phyloP scores from a whole-genome alignment of 2,329 filamentous ascomycete species.

The Penicillium expansum region DNA sequence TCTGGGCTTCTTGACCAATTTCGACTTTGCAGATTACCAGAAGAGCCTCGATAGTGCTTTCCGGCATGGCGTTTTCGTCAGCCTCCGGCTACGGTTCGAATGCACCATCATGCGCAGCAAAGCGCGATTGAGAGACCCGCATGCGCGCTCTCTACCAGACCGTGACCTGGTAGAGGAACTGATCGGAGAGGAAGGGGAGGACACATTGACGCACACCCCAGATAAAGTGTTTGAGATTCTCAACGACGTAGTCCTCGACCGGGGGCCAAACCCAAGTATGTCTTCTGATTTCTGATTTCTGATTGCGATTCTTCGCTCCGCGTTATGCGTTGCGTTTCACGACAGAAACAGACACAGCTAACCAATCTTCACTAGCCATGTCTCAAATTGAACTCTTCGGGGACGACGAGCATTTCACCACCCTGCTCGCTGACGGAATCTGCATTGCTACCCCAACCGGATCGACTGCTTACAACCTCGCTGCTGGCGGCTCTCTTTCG shows the following conservation, averaged over 20 bases:
- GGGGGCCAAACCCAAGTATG: constrained; percentile 87
- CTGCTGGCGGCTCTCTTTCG: constrained; percentile 89
- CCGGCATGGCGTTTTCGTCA: constrained; percentile 80
- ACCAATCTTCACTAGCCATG: constrained; percentile 61
- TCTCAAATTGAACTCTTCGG: constrained; percentile 88
- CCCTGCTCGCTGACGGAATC: constrained; percentile 86
- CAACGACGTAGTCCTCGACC: constrained; percentile 94
- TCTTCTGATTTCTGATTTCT: constrained; percentile 28
- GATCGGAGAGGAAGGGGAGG: constrained; percentile 79
- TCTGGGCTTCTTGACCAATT: constrained; percentile 92
- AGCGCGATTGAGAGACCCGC: constrained; percentile 30
- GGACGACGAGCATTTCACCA: constrained; percentile 93
- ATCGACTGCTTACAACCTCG: constrained; percentile 92
- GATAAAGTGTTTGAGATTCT: constrained; percentile 85
- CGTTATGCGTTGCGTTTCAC: background rate
- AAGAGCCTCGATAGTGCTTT: constrained; percentile 70
- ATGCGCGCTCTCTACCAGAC: constrained; percentile 32
- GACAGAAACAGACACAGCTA: constrained; percentile 7
- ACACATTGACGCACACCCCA: constrained; percentile 79
- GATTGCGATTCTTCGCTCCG: background rate
- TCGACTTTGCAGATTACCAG: constrained; percentile 77
- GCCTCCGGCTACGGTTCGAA: constrained; percentile 83
- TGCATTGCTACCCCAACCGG: constrained; percentile 94
- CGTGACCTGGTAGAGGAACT: constrained; percentile 85
- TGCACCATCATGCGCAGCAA: constrained; percentile 80